These are phyloP conservation scores for Scortechinia acanthostroma DNA, from an alignment of 2,329 filamentous ascomycete species.

Conservation along the genomic window DNA sequence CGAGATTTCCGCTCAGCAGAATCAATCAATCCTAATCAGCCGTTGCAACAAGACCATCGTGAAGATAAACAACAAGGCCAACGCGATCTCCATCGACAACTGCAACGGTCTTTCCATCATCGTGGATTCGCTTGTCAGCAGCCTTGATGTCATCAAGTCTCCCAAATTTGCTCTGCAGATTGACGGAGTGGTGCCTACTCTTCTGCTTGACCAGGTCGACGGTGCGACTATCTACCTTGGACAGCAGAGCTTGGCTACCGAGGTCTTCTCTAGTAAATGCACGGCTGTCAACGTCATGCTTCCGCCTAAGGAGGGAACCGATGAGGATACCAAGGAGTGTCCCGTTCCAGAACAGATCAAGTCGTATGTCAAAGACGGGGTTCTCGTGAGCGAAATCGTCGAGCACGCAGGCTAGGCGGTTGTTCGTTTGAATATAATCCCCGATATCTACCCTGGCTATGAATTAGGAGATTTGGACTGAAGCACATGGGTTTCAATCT, in stretches of 20 bases:
- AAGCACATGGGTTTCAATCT: too few species aligned
- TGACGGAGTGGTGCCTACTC: slow-evolving; percentile 74
- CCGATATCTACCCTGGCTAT: too few species aligned
- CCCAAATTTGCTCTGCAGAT: slow-evolving; percentile 93
- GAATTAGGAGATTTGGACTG: too few species aligned
- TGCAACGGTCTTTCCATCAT: slow-evolving; percentile 76
- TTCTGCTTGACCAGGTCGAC: slow-evolving; percentile 89
- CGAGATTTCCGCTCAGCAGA: slow-evolving; percentile 73
- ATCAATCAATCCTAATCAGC: slow-evolving; percentile 85
- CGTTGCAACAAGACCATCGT: slow-evolving; percentile 87
- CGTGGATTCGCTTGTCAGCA: slow-evolving; percentile 81
- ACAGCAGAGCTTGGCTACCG: slow-evolving; percentile 69
- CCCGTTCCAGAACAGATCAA: slow-evolving; percentile 86
- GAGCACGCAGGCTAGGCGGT: slow-evolving; percentile 73
- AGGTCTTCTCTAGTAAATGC: slow-evolving; percentile 85
- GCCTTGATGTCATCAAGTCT: slow-evolving; percentile 90
- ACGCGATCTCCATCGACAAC: slow-evolving; percentile 94
- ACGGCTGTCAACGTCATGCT: slow-evolving; percentile 82
- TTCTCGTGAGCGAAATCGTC: slow-evolving; percentile 86
- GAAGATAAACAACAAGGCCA: slow-evolving; percentile 85
- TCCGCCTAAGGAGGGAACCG: slow-evolving; percentile 43
- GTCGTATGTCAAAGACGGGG: slow-evolving; percentile 63
- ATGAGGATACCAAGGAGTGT: slow-evolving; percentile 80
- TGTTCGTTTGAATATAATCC: too few species aligned
- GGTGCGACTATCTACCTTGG: slow-evolving; percentile 81